These are phyloP conservation scores for Neurospora sp. DNA, from an alignment of 495 filamentous ascomycete species.

Conservation along the genomic window DNA sequence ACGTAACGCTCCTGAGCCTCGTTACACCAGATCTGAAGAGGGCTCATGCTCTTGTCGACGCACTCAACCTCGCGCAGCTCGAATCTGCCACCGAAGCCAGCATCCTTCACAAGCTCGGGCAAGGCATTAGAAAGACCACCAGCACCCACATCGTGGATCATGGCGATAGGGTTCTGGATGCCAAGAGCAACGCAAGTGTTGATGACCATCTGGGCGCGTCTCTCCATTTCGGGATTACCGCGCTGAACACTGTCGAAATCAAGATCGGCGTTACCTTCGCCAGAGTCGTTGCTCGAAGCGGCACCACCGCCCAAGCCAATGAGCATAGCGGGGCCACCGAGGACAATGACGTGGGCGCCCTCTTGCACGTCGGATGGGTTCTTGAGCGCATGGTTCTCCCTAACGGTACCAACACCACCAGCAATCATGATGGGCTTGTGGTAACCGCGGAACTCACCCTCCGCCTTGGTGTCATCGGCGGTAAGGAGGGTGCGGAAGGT, in stretches of 20 bases:
- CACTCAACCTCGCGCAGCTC: slow-evolving; percentile 87
- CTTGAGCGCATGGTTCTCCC: slow-evolving; percentile 86
- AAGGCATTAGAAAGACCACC: slow-evolving; percentile 91
- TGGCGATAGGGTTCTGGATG: slow-evolving; percentile 73
- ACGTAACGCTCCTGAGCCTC: slow-evolving; percentile 97
- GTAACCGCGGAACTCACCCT: slow-evolving; percentile 70
- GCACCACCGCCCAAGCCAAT: slow-evolving; percentile 94
- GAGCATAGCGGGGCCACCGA: slow-evolving; percentile 94
- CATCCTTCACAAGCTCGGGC: slow-evolving; percentile 78
- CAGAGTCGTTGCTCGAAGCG: slow-evolving; percentile 80
- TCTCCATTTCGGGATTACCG: slow-evolving; percentile 89
- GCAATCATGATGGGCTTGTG: slow-evolving; percentile 99
- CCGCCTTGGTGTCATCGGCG: slow-evolving; percentile 35
- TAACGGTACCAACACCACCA: slow-evolving; percentile 90
- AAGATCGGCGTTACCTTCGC: slow-evolving; percentile 77
- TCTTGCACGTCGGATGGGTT: slow-evolving; percentile 62
- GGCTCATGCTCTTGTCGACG: slow-evolving; percentile 83
- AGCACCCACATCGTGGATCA: slow-evolving; percentile 96
- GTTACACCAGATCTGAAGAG: slow-evolving; percentile 93
- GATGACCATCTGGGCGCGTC: slow-evolving; percentile 93
- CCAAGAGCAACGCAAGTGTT: slow-evolving; percentile 83
- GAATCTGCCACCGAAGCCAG: slow-evolving; percentile 76
- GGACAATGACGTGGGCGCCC: slow-evolving; percentile 78
- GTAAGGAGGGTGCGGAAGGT: slow-evolving; percentile 81
- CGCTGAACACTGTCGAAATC: slow-evolving; percentile 96